phyloP scores from a whole-genome alignment of 1,284 basidiomycete species.

The Marasmius oreades region DNA sequence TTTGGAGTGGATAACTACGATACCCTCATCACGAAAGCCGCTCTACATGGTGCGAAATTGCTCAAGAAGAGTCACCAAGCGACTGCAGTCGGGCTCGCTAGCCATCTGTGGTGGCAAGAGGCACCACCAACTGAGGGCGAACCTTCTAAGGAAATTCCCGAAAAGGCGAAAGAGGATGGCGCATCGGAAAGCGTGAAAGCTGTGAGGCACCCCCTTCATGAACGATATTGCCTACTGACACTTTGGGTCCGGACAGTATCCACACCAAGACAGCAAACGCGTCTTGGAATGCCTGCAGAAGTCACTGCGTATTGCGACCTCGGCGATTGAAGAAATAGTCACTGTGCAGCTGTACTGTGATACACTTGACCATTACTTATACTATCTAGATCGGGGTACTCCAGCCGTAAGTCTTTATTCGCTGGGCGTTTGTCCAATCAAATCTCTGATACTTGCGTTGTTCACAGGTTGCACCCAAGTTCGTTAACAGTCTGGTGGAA shows the following conservation, averaged over 20 bases:
- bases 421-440: conserved; percentile 1
- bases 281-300: conserved; percentile 95
- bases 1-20: conserved; percentile 93
- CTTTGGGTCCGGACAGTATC: conserved; percentile 47
- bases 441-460: conserved; percentile 10
- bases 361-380: conserved; percentile 89
- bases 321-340: conserved; percentile 91
- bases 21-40: conserved; percentile 93
- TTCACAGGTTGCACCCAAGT: conserved; percentile 82
- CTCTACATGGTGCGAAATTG: conserved; percentile 88
- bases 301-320: conserved; percentile 88
- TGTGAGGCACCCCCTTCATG: conserved; percentile 37
- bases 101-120: conserved; percentile 97
- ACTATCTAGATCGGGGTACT: conserved; percentile 89
- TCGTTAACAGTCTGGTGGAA: conserved; percentile 91
- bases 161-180: conserved; percentile 40
- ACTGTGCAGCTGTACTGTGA: conserved; percentile 93
- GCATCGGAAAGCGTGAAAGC: conserved; percentile 50
- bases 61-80: conserved; percentile 97
- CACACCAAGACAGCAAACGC: conserved; percentile 90
- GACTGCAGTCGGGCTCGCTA: conserved; percentile 89
- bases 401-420: conserved; percentile 63
- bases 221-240: background rate
- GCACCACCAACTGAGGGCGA: conserved; percentile 40
- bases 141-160: conserved; percentile 31